phyloP scores from a whole-genome alignment of 2,329 filamentous ascomycete species.

The Claviceps humidiphila region DNA sequence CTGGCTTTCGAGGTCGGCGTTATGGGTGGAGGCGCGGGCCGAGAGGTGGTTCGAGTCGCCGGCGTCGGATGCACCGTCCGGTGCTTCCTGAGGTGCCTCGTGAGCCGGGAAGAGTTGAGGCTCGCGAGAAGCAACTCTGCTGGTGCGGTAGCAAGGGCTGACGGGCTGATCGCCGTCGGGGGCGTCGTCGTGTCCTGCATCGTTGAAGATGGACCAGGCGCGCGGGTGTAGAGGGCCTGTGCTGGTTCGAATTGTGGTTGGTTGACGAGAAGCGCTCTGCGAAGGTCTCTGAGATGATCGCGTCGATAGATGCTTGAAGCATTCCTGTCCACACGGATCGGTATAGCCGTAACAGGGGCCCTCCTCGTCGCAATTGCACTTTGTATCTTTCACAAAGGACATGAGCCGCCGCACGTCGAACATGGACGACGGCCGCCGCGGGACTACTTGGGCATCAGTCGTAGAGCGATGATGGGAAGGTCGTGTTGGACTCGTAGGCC shows the following conservation, averaged over 20 bases:
- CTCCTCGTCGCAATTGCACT: slow-evolving; percentile 45
- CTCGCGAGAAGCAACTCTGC: slow-evolving; percentile 27
- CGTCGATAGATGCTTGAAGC: slow-evolving; percentile 43
- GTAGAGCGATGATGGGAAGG: slow-evolving; percentile 14
- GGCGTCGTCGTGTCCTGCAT: slow-evolving; percentile 13
- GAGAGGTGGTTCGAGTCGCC: slow-evolving; percentile 11
- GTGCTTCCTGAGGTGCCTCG: slow-evolving; percentile 9
- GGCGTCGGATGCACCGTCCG: no score
- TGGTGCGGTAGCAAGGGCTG: slow-evolving; percentile 22
- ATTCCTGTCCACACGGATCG: slow-evolving; percentile 53
- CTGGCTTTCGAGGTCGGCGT: slow-evolving; percentile 40
- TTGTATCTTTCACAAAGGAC: slow-evolving; percentile 53
- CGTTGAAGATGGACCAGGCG: slow-evolving; percentile 14
- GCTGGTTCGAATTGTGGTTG: slow-evolving; percentile 28
- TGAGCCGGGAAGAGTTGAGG: slow-evolving; percentile 16
- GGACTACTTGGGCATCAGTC: slow-evolving; percentile 18
- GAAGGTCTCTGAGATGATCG: slow-evolving; percentile 16
- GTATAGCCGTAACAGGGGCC: slow-evolving; percentile 52
- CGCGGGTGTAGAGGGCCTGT: slow-evolving; percentile 22
- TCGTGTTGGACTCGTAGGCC: slow-evolving; percentile 8
- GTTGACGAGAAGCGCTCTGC: slow-evolving; percentile 18
- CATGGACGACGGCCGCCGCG: slow-evolving; percentile 37
- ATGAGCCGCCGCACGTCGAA: slow-evolving; percentile 41
- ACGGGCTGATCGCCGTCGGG: slow-evolving; percentile 15
- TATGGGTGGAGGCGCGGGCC: slow-evolving; percentile 16